These are phyloP conservation scores for Eutrema salsugineum DNA, from an alignment of 441 rosid genomes.

Conservation along the genomic window DNA sequence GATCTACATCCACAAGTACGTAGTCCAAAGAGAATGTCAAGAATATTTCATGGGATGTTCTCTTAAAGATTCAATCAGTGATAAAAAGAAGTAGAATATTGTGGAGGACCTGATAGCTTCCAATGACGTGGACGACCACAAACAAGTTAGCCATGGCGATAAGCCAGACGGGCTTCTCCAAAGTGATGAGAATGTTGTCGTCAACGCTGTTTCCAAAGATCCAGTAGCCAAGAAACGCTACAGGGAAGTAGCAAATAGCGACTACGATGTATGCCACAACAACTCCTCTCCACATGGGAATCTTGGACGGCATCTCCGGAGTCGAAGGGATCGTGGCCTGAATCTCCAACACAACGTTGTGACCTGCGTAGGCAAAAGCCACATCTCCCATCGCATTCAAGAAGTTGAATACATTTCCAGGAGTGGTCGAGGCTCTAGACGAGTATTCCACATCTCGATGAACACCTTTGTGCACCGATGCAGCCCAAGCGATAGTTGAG, in stretches of 20 bases:
- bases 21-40: neutral
- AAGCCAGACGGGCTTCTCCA: conserved; percentile 48
- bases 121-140: conserved; percentile 58
- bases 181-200: conserved; percentile 52
- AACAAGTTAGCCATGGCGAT: conserved; percentile 45
- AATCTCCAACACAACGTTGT: conserved; percentile 62
- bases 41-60: neutral
- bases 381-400: conserved; percentile 48
- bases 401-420: conserved; percentile 40
- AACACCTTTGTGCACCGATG: conserved; percentile 43
- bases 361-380: conserved; percentile 63
- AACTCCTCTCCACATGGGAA: conserved; percentile 63
- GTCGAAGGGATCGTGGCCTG: conserved; percentile 68
- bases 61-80: neutral
- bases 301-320: conserved; percentile 53
- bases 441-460: conserved; percentile 35
- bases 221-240: conserved; percentile 41
- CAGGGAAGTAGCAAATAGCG: conserved; percentile 64
- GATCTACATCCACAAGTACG: conserved; percentile 23
- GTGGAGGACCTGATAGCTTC: conserved; percentile 55
- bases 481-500: conserved; percentile 57
- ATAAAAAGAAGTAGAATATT: neutral
- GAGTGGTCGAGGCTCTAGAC: conserved; percentile 24
- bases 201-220: conserved; percentile 51
- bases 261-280: conserved; percentile 45